Conservation (phyloP, 495 filamentous ascomycete genomes). For the Penicillium cinerascens region DNA sequence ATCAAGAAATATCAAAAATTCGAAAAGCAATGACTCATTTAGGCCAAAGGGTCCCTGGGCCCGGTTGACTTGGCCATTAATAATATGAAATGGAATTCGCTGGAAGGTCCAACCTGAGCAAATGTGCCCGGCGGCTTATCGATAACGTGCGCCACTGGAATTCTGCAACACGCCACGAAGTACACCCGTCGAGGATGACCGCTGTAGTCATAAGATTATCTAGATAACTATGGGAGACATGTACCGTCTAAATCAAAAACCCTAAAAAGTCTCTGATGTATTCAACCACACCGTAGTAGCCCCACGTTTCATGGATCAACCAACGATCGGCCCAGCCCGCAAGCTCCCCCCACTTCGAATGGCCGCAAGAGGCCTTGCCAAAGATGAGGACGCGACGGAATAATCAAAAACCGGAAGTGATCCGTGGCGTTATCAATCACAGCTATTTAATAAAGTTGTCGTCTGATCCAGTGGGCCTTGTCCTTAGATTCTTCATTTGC, state of each 20-base stretch:
- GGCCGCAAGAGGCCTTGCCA: conserved; percentile 8
- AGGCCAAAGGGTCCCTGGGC: neutral
- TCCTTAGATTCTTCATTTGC: neutral
- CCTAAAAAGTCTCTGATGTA: neutral
- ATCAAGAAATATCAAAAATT: neutral
- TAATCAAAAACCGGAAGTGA: conserved; percentile 16
- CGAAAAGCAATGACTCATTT: neutral
- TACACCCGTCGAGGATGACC: neutral
- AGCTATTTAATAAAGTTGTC: neutral
- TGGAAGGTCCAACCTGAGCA: neutral
- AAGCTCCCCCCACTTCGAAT: conserved; percentile 12
- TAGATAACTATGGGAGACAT: neutral
- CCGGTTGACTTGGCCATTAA: neutral
- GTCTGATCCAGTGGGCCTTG: neutral
- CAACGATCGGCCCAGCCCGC: conserved; percentile 7
- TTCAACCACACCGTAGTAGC: neutral
- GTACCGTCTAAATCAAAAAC: too few relatives aligned
- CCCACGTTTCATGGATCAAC: conserved; percentile 13
- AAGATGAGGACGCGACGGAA: conserved; percentile 4
- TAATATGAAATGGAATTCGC: neutral
- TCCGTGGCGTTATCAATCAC: conserved; percentile 11
- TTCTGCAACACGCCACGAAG: neutral
- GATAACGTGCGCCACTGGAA: conserved; percentile 1
- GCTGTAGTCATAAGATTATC: neutral
- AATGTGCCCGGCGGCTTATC: conserved; percentile 1